Percentiles rank a stretch among this genome's conserved stretches.
Evolutionary conservation across 73 alveolate genomes (phyloP).

Genomic region (Stentor coeruleus): DNA sequence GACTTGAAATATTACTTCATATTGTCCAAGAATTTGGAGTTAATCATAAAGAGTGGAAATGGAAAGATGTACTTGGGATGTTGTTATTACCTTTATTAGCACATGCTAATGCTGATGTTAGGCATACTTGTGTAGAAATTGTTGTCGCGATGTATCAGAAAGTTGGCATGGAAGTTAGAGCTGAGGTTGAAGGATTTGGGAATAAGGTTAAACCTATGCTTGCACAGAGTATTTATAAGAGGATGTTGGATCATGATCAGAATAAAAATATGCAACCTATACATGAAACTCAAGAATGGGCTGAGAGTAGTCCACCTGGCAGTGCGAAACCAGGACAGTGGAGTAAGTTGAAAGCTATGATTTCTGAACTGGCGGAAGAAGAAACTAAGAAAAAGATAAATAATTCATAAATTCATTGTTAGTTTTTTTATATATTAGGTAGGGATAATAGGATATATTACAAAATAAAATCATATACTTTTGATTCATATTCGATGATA

Average conservation of each 20-base stretch:
- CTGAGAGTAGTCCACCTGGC: slow-evolving; percentile 44
- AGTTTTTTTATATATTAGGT: no score
- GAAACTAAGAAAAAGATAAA: slow-evolving; percentile 16
- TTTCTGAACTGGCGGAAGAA: slow-evolving; percentile 26
- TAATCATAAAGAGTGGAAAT: slow-evolving; percentile 82
- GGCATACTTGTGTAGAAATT: slow-evolving; percentile 81
- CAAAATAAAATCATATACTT: no score
- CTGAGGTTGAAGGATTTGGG: slow-evolving; percentile 48
- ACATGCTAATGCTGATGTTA: slow-evolving; percentile 84
- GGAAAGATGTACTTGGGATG: slow-evolving; percentile 75
- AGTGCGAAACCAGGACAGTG: slow-evolving; percentile 14
- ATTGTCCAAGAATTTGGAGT: slow-evolving; percentile 87
- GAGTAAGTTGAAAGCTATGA: not conserved
- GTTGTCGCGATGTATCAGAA: slow-evolving; percentile 75
- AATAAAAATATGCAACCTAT: not conserved
- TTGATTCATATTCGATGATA: no score
- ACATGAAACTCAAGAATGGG: slow-evolving; percentile 38
- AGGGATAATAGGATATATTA: no score
- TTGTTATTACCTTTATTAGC: slow-evolving; percentile 84
- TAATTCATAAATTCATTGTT: no score
- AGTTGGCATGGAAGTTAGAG: slow-evolving; percentile 77
- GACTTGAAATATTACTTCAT: slow-evolving; percentile 84
- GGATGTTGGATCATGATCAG: slow-evolving; percentile 29
- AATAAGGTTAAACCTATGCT: slow-evolving; percentile 66
- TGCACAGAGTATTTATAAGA: slow-evolving; percentile 34